Conservation (phyloP, 805 yeast species). For the Metschnikowia noctiluminum region DNA sequence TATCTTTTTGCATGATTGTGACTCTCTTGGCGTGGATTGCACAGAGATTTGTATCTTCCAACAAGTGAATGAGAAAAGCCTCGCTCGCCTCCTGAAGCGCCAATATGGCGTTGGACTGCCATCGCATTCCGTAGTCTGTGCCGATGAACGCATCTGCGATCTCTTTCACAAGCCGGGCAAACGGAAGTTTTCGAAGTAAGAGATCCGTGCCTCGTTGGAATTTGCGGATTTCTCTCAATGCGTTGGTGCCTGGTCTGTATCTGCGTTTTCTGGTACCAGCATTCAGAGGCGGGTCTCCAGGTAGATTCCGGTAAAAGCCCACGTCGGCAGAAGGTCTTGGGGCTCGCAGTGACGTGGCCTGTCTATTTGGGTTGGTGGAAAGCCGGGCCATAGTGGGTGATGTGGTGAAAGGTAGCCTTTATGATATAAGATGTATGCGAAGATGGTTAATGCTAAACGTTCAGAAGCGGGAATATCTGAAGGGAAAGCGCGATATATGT, state of each 20-base stretch:
- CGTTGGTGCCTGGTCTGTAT: conserved; percentile 62
- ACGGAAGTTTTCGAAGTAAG: conserved; percentile 67
- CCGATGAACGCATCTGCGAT: conserved; percentile 62
- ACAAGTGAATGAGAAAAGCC: conserved; percentile 66
- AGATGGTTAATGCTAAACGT: too few species aligned
- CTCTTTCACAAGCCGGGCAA: conserved; percentile 73
- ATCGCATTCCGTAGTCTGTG: conserved; percentile 54
- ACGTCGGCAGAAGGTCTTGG: conserved; percentile 16
- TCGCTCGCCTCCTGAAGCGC: conserved; percentile 83
- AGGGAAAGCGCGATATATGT: too few species aligned
- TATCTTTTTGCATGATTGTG: conserved; percentile 82
- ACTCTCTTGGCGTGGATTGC: conserved; percentile 80
- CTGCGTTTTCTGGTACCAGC: conserved; percentile 29
- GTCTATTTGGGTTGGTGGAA: conserved; percentile 12
- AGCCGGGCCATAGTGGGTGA: conserved; percentile 12
- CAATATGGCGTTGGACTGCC: conserved; percentile 76
- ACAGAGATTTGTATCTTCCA: conserved; percentile 74
- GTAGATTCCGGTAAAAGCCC: conserved; percentile 47
- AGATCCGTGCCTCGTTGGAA: conserved; percentile 68
- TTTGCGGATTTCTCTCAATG: conserved; percentile 63
- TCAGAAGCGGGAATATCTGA: too few species aligned
- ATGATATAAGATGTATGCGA: too few species aligned
- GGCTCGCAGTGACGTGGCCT: conserved; percentile 2
- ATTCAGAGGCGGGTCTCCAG: conserved; percentile 49
- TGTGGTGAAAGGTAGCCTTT: too few species aligned